Evolutionary conservation across 2,329 filamentous ascomycete genomes (phyloP).

Genomic region (Cyphellophora europaea): DNA sequence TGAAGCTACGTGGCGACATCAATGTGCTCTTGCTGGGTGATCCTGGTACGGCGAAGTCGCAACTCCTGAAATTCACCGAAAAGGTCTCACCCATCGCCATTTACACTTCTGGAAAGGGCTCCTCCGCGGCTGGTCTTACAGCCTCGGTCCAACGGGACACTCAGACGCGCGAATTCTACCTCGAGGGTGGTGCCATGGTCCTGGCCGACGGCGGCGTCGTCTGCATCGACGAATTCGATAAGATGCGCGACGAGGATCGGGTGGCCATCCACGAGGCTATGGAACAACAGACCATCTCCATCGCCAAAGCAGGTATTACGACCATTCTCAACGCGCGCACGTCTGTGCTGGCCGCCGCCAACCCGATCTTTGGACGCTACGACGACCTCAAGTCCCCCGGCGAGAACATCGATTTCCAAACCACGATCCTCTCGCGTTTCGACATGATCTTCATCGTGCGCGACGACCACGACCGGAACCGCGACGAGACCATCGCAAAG

Average conservation of each 20-base stretch:
- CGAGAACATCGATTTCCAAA: constrained; percentile 99
- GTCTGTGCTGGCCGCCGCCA: constrained; percentile 88
- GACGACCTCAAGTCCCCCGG: constrained; percentile 96
- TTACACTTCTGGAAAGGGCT: constrained; percentile 97
- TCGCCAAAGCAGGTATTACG: constrained; percentile 92
- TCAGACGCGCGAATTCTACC: constrained; percentile 88
- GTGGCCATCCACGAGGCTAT: constrained; percentile 99
- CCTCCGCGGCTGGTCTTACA: constrained; percentile 92
- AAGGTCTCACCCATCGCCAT: constrained; percentile 94
- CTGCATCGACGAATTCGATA: constrained; percentile 98
- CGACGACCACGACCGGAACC: constrained; percentile 81
- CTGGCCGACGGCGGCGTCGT: constrained; percentile 93
- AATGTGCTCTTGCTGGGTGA: constrained; percentile 95
- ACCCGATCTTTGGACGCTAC: constrained; percentile 95
- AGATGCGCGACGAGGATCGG: constrained; percentile 97
- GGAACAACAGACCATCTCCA: constrained; percentile 99
- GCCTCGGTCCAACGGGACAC: constrained; percentile 92
- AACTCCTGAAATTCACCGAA: constrained; percentile 93
- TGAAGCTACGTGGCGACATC: constrained; percentile 95
- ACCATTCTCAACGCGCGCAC: constrained; percentile 95
- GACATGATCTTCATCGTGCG: constrained; percentile 99
- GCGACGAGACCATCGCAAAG: constrained; percentile 87
- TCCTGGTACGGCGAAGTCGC: constrained; percentile 95
- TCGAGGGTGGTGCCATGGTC: constrained; percentile 98
- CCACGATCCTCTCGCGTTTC: constrained; percentile 93